Evolutionary conservation across 768 basidiomycete species (phyloP).

Genomic region (Ramaria rubella): DNA sequence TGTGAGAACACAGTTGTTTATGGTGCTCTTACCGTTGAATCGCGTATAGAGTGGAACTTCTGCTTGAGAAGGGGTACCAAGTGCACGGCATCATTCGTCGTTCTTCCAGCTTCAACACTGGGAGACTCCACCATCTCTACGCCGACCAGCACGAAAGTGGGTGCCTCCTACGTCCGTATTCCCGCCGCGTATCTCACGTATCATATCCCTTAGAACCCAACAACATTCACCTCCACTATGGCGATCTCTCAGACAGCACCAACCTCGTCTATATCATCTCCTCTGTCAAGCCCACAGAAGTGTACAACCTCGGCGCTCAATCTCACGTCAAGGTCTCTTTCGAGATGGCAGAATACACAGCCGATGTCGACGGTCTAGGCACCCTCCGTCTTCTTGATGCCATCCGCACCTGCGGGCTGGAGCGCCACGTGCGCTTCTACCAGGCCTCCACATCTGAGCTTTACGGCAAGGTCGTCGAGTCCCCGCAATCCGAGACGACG

Average conservation of each 20-base stretch:
- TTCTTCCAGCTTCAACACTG: slow-evolving; percentile 97
- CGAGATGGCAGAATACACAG: slow-evolving; percentile 99
- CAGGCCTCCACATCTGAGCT: slow-evolving; percentile 96
- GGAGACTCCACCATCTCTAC: slow-evolving; percentile 89
- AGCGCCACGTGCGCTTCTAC: slow-evolving; percentile 91
- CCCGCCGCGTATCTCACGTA: slow-evolving; percentile 1
- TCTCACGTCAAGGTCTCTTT: slow-evolving; percentile 99
- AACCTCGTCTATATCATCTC: slow-evolving; percentile 96
- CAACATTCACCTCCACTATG: slow-evolving; percentile 83
- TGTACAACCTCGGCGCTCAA: slow-evolving; percentile 97
- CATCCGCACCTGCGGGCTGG: slow-evolving; percentile 90
- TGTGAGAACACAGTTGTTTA: slow-evolving; percentile 44
- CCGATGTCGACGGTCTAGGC: slow-evolving; percentile 92
- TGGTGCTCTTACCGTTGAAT: neutral
- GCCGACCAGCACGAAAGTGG: slow-evolving; percentile 87
- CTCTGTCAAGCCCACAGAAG: slow-evolving; percentile 89
- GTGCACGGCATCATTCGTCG: slow-evolving; percentile 96
- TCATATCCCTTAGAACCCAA: slow-evolving; percentile 43
- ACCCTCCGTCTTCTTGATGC: slow-evolving; percentile 95
- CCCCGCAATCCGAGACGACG: slow-evolving; percentile 91
- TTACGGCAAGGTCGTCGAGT: slow-evolving; percentile 94
- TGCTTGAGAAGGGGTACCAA: slow-evolving; percentile 82
- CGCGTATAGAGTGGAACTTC: slow-evolving; percentile 62
- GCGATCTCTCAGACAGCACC: slow-evolving; percentile 92
- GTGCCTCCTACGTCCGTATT: slow-evolving; percentile 22